Evolutionary conservation across 805 yeast species (phyloP).

Genomic region (Yueomyces sp.): DNA sequence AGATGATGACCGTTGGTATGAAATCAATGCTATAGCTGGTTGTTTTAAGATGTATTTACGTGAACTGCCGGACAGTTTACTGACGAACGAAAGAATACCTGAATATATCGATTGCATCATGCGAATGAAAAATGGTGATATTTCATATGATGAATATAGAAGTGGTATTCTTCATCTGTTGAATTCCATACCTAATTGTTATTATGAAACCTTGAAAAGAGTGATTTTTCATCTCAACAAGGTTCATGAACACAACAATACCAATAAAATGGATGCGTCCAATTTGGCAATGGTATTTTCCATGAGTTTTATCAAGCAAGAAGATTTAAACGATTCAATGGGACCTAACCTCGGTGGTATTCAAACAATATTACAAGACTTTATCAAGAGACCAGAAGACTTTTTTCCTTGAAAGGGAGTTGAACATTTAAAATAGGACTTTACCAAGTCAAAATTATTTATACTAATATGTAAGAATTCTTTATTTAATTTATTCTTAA

Average conservation of each 20-base stretch:
- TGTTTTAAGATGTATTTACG: conserved; percentile 73
- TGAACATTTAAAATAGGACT: too few relatives aligned
- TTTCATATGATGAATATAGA: conserved; percentile 15
- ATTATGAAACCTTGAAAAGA: conserved; percentile 54
- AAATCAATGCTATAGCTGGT: conserved; percentile 77
- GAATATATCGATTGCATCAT: conserved; percentile 32
- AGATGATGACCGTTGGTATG: conserved; percentile 52
- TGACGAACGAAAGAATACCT: conserved; percentile 54
- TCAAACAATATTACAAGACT: conserved; percentile 36
- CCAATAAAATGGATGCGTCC: conserved; percentile 77
- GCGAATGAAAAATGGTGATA: conserved; percentile 9
- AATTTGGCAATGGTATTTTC: conserved; percentile 84
- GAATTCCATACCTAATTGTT: conserved; percentile 43
- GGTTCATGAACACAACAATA: conserved; percentile 51
- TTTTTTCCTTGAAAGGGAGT: too few relatives aligned
- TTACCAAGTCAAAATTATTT: too few relatives aligned
- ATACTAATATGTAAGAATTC: too few relatives aligned
- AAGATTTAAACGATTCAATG: conserved; percentile 30
- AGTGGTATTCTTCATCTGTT: conserved; percentile 21
- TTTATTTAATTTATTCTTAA: too few relatives aligned
- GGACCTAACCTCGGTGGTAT: conserved; percentile 40
- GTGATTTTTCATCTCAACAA: conserved; percentile 56
- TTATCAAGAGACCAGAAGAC: conserved; percentile 29
- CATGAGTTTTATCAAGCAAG: conserved; percentile 42
- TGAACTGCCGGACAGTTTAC: conserved; percentile 75